Evolutionary conservation across 129 eudicot species (phyloP), one percentile per base, ranked within the genome.

Genomic region (Deinandra increscens): DNA sequence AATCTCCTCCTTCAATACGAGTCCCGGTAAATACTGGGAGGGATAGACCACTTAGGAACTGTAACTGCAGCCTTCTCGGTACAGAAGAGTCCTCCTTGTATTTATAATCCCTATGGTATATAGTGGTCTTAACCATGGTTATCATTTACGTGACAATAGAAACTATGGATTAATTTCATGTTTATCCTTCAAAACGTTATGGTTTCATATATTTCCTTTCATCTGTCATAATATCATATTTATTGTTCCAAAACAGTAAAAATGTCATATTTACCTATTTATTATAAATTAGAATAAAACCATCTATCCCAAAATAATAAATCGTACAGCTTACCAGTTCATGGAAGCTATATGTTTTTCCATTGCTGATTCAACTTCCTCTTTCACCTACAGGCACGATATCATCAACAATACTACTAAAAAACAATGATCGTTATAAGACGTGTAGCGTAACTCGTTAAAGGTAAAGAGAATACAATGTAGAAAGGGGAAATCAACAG

Each of bases 11-110:
- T 83, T 93, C 98, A 37, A 93, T 87, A 64, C 90, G 96, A 65
- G 96, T 78, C 54, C 96, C 98, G 19, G 98, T 93, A 75, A 86
- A 93, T 31, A 93, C 98, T 0, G 98, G 98, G 68, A 83, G 96
- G 71, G 96, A 77, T 49, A 93, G 71, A 19, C 71, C 61, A 71
- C 77, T 81, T 75, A 76, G 66, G 50, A 93, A 93, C 50, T 81
- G 78, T 62, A 93, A 78, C 69, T 85, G 83, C 44, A 93, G 77
- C 84, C 81, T 85, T 86, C 88, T 86, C 22, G 88, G 73, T 60
- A 77, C 85, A 69, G 80, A 80, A 76, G 84, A 61, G 12, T 66
- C 78, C 58, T 75, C 67, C 33, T 88, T 87, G 77, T 81, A 76
- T 71, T 72, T 84, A 39, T 64, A 64, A 75, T 76, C 87, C 88